Evolutionary conservation across 805 yeast species (phyloP), one percentile per base, ranked within the genome.

Genomic region (Starmerella apicola): DNA sequence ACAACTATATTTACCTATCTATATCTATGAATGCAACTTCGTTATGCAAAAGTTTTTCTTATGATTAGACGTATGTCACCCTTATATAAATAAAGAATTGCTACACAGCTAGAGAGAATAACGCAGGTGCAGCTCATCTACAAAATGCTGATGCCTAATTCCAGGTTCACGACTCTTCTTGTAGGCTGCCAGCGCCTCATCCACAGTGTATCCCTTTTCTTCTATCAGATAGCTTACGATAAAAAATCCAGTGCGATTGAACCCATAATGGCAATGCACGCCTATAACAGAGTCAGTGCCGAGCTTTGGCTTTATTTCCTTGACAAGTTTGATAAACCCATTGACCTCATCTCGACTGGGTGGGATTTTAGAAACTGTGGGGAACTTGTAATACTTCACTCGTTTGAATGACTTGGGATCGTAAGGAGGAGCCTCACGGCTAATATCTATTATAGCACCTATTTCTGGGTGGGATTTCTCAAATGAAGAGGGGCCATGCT

Each of bases 221-320:
- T 78, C 83, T 19, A 81, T 66, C 51, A 80, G 60, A 53, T 75
- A 81, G 51, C 81, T 72, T 53, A 82, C 76, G 16, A 80, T 72
- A 37, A 81, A 64, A 50, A 73, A 80, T 2, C 91, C 88, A 0
- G 88, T 80, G 41, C 88, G 62, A 55, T 80, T 80, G 59, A 79
- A 81, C 5, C 88, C 91, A 53, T 80, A 80, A 55, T 80, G 91
- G 54, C 91, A 80, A 56, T 81, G 91, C 6, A 81, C 79, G 0
- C 71, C 83, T 5, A 78, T 60, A 20, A 65, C 58, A 4, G 71
- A 71, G 15, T 49, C 52, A 3, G 50, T 40, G 17, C 41, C 49
- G 4, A 44, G 43, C 21, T 70, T 51, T 16, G 73, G 65, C 34
- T 73, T 75, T 9, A 38, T 15, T 3, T 36, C 8, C 9, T 40